phyloP scores from a whole-genome alignment of 129 eudicot species.

The Ambrosia artemisiifolia region DNA sequence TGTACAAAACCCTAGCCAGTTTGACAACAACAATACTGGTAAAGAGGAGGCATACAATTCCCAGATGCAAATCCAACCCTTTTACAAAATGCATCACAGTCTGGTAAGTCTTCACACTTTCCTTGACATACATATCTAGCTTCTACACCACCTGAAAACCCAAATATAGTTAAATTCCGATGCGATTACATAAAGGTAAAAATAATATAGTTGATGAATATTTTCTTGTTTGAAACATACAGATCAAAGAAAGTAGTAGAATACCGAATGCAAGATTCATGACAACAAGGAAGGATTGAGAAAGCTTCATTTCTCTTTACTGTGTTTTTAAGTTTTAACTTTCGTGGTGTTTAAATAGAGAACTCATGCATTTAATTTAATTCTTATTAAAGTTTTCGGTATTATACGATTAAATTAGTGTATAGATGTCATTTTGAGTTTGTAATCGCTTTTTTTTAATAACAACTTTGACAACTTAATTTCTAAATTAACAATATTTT shows the following conservation, averaged over 20 bases:
- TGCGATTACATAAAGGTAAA: background rate
- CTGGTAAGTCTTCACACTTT: constrained; percentile 34
- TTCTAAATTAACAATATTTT: no score
- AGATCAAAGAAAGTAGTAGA: background rate
- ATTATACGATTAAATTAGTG: no score
- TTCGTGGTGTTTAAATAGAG: background rate
- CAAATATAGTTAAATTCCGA: background rate
- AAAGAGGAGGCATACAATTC: constrained; percentile 38
- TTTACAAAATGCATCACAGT: constrained; percentile 33
- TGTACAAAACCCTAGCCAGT: constrained; percentile 16
- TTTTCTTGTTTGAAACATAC: background rate
- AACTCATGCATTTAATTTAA: background rate
- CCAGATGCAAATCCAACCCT: constrained; percentile 30
- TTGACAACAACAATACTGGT: constrained; percentile 42
- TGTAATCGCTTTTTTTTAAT: background rate
- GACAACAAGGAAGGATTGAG: background rate
- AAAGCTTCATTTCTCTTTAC: constrained; percentile 4
- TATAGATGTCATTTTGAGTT: background rate
- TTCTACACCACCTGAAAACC: background rate
- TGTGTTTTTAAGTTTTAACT: background rate
- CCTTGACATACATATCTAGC: constrained; percentile 32
- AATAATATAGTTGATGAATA: background rate
- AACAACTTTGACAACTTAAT: no score
- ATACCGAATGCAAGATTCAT: background rate
- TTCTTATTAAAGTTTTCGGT: background rate